Evolutionary conservation across 306 rosid genomes (phyloP).

Genomic region (Lablab purpureus): DNA sequence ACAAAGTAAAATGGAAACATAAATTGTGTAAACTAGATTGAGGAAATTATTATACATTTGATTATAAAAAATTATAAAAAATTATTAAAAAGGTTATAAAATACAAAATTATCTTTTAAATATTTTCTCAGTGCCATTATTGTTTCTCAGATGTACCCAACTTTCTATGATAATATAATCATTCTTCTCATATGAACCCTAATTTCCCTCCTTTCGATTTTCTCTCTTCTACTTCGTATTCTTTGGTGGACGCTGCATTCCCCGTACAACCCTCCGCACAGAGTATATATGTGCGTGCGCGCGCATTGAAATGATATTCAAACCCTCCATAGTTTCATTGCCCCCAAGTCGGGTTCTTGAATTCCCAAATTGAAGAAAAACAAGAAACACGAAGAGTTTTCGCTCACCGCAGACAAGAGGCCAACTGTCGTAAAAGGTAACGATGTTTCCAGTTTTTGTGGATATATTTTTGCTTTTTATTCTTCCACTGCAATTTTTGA

Average conservation of each 20-base stretch:
- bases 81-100: neutral
- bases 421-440: neutral
- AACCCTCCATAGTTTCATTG: neutral
- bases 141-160: neutral
- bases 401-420: neutral
- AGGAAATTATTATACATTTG: no score
- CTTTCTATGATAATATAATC: neutral
- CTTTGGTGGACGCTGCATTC: neutral
- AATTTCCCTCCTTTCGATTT: slow-evolving; percentile 4
- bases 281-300: neutral
- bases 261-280: neutral
- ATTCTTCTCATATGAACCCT: neutral
- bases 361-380: neutral
- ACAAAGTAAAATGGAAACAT: no score
- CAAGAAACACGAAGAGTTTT: neutral
- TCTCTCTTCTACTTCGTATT: neutral
- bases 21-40: no score
- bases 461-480: neutral
- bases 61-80: no score
- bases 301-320: neutral
- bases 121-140: neutral
- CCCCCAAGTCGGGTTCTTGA: neutral
- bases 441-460: neutral
- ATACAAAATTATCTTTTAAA: neutral
- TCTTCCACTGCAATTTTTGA: neutral